A percentile compares a stretch with the other conserved stretches of the same genome.
phyloP scores from a whole-genome alignment of 768 basidiomycete species.

The Trametes gibbosa region DNA sequence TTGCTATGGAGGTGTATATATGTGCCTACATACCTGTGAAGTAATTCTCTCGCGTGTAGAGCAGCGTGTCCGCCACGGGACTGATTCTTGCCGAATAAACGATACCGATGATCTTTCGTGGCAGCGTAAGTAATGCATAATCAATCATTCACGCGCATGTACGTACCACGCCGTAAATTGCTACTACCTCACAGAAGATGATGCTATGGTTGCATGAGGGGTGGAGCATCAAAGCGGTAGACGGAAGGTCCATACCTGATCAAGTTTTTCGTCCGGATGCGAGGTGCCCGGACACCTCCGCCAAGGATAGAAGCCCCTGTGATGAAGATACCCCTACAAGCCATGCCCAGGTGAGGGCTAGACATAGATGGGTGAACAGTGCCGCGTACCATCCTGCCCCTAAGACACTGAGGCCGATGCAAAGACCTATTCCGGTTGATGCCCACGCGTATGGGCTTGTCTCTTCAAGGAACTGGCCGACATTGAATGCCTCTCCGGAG shows the following conservation, averaged over 20 bases:
- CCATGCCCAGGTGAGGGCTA: background rate
- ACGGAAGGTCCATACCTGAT: slow-evolving; percentile 65
- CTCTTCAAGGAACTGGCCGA: slow-evolving; percentile 91
- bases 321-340: slow-evolving; percentile 89
- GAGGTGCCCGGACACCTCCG: slow-evolving; percentile 89
- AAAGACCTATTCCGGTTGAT: slow-evolving; percentile 84
- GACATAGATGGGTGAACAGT: background rate
- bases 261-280: slow-evolving; percentile 96
- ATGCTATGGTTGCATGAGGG: slow-evolving; percentile 54
- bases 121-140: background rate
- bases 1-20: background rate
- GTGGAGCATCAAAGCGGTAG: background rate
- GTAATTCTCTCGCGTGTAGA: slow-evolving; percentile 88
- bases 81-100: slow-evolving; percentile 87
- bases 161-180: slow-evolving; percentile 93
- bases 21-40: slow-evolving; percentile 64
- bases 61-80: slow-evolving; percentile 53
- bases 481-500: slow-evolving; percentile 90
- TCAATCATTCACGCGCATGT: background rate
- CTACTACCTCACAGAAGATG: slow-evolving; percentile 99
- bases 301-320: slow-evolving; percentile 97
- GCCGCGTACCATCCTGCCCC: slow-evolving; percentile 88
- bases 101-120: slow-evolving; percentile 83
- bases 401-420: slow-evolving; percentile 88
- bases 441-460: slow-evolving; percentile 94